Evolutionary conservation across 2,329 filamentous ascomycete species (phyloP).

Genomic region (Proliferodiscus dingleyae): DNA sequence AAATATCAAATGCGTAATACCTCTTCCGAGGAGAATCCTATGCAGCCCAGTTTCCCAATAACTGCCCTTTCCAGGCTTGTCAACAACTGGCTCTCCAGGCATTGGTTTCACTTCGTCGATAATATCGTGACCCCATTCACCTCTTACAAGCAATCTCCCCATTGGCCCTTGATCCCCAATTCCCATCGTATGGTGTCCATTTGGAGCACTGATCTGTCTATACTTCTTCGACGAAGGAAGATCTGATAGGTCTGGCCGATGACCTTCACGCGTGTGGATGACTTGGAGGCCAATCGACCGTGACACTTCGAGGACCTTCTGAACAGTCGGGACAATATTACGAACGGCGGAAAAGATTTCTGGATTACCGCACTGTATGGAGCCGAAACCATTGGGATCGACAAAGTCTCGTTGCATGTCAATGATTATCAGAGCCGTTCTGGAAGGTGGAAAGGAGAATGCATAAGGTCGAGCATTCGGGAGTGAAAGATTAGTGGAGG

Average conservation of each 20-base stretch:
- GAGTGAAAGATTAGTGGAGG: conserved; percentile 19
- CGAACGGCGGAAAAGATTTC: conserved; percentile 38
- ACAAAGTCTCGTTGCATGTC: conserved; percentile 53
- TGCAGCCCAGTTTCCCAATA: conserved; percentile 54
- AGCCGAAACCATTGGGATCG: conserved; percentile 44
- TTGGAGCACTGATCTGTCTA: conserved; percentile 39
- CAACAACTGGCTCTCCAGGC: conserved; percentile 30
- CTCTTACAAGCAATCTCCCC: conserved; percentile 53
- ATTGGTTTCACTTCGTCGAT: conserved; percentile 38
- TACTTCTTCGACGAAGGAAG: conserved; percentile 50
- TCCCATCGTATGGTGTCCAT: conserved; percentile 37
- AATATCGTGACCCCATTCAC: conserved; percentile 53
- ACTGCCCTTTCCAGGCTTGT: conserved; percentile 44
- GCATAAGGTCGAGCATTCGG: conserved; percentile 40
- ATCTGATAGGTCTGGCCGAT: conserved; percentile 50
- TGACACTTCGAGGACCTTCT: conserved; percentile 39
- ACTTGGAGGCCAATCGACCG: conserved; percentile 38
- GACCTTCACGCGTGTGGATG: conserved; percentile 50
- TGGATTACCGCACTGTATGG: conserved; percentile 43
- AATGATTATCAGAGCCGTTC: conserved; percentile 48
- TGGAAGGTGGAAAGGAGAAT: conserved; percentile 41
- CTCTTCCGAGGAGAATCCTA: conserved; percentile 47
- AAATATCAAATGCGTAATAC: conserved; percentile 53
- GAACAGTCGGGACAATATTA: conserved; percentile 41
- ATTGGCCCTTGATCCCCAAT: conserved; percentile 50